Evolutionary conservation across 768 basidiomycete genomes (phyloP).

Genomic region (Amanita phalloides): DNA sequence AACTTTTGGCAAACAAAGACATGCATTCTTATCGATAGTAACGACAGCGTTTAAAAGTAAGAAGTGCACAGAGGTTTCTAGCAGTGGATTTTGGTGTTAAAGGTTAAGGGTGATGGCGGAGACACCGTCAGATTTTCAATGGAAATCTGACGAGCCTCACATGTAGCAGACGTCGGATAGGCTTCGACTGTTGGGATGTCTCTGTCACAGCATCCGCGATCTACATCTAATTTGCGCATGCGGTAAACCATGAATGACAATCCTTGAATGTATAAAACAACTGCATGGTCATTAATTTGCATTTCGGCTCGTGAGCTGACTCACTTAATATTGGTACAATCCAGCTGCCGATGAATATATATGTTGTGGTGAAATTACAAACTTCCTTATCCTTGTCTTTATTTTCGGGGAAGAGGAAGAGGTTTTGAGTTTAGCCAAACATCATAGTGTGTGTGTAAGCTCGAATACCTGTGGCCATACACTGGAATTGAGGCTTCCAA

Average conservation of each 20-base stretch:
- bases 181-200: neutral
- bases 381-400: conserved; percentile 29
- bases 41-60: conserved; percentile 6
- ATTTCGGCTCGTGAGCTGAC: conserved; percentile 13
- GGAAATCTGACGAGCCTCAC: neutral
- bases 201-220: neutral
- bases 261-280: conserved; percentile 30
- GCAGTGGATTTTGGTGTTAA: conserved; percentile 1
- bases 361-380: conserved; percentile 39
- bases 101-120: neutral
- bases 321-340: conserved; percentile 38
- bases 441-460: neutral
- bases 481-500: conserved; percentile 31
- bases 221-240: conserved; percentile 9
- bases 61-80: conserved; percentile 10
- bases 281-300: conserved; percentile 16
- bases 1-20: too few relatives aligned
- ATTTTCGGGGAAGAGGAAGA: neutral
- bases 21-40: neutral
- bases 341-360: conserved; percentile 43
- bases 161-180: neutral
- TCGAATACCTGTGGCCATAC: conserved; percentile 29
- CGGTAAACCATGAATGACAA: conserved; percentile 27
- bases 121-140: neutral
- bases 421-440: neutral